These are phyloP conservation scores for Coemansia sp. DNA, from an alignment of 192 early-diverging fungal genomes.

Conservation along the genomic window DNA sequence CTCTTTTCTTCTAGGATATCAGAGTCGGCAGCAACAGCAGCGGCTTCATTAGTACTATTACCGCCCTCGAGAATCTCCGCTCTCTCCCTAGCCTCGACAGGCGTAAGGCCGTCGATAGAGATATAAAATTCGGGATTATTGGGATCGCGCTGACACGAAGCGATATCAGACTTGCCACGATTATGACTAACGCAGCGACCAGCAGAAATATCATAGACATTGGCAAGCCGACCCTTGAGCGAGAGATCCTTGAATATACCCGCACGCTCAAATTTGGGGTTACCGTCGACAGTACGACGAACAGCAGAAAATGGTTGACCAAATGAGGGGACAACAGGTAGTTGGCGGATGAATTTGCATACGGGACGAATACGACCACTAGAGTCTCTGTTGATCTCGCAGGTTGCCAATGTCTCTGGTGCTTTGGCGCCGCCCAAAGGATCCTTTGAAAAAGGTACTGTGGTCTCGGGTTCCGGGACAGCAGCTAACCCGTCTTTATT, in stretches of 20 bases:
- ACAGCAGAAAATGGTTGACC: conserved; percentile 39
- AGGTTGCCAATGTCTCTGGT: conserved; percentile 52
- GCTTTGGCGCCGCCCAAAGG: conserved; percentile 31
- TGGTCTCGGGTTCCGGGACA: not conserved
- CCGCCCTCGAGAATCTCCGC: conserved; percentile 11
- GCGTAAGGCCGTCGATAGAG: conserved; percentile 36
- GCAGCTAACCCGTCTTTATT: not conserved
- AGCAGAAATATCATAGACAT: conserved; percentile 34
- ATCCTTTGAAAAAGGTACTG: conserved; percentile 19
- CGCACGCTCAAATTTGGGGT: conserved; percentile 35
- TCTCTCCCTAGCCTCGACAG: not conserved
- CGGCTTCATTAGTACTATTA: not conserved
- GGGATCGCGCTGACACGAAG: conserved; percentile 50
- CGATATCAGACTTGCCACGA: conserved; percentile 24
- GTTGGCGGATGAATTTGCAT: conserved; percentile 49
- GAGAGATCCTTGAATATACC: conserved; percentile 47
- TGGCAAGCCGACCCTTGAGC: conserved; percentile 34
- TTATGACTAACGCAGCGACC: conserved; percentile 50
- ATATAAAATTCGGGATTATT: conserved; percentile 52
- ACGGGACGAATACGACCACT: conserved; percentile 43
- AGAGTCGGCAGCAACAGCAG: conserved; percentile 9
- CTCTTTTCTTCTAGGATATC: conserved; percentile 25
- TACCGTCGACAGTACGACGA: conserved; percentile 41
- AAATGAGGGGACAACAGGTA: conserved; percentile 50
- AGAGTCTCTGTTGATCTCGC: conserved; percentile 45